Base-by-base conservation (phyloP, 2,329 filamentous ascomycete genomes). In the Mycogone perniciosa region DNA sequence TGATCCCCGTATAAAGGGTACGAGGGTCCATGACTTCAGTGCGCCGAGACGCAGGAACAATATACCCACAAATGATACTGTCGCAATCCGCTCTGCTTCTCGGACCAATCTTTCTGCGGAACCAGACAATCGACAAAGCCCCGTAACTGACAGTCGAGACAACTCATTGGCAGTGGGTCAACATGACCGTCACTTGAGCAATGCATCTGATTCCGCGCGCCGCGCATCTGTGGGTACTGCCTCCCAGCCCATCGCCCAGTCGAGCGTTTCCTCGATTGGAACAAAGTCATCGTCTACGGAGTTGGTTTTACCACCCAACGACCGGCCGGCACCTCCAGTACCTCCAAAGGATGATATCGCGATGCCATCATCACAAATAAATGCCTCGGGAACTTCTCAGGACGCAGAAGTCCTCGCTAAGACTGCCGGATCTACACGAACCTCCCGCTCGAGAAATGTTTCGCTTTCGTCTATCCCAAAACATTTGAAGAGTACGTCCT, bases 401-500 rank as follows among this genome's bases (percentile, higher is more conserved):
- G 54, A 59, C 10, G 35, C 44, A 6, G 61, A 55, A 6, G 40
- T 55, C 11, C 51, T 57, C n/a, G 53, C 54, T 7, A 58, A 48
- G 31, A 52, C 59, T 6, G 51, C 55, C 4, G 56, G 56, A 13
- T 68, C 67, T 5, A 53, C 53, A 10, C 59, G 57, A 2, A 67
- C 66, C 3, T 67, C 64, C 1, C 68, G 72, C 67, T 80, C 81
- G 1, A 73, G 77, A 35, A 77, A 80, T 49, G 62, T 74, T 3
- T 83, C 78, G n/a, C 62, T 71, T 2, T 77, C 76, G 6, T 73
- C 76, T 1, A 54, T 84, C 33, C 82, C 81, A 2, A 78, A 71
- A 53, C 81, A 85, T 55, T 85, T 85, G 81, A 85, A 84, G 67
- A 90, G 86, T 63, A 88, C 84, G 8, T 88, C 87, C 0, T 89